A percentile compares a stretch with the other conserved stretches of the same genome.
phyloP scores from a whole-genome alignment of 2,329 filamentous ascomycete species.

The Scedosporium aurantiacum region DNA sequence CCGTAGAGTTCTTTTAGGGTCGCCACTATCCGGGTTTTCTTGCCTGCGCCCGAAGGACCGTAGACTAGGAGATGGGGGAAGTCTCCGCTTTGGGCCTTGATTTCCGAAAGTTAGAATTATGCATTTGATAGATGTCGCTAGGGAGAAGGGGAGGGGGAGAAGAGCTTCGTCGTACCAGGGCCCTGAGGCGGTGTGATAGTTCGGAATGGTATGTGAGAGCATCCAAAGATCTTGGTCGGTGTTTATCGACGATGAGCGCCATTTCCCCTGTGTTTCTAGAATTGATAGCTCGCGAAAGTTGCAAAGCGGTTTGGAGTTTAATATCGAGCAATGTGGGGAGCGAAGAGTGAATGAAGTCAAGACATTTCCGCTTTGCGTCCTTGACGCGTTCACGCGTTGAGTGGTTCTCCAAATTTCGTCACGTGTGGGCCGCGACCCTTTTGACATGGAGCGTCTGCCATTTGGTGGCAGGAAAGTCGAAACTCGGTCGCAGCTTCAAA shows the following conservation, averaged over 20 bases:
- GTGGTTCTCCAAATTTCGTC: slow-evolving; percentile 14
- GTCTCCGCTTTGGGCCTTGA: slow-evolving; percentile 85
- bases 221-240: slow-evolving; percentile 64
- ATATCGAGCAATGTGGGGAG: neutral
- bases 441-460: too few species aligned
- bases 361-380: slow-evolving; percentile 7
- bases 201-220: slow-evolving; percentile 78
- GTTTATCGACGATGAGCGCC: slow-evolving; percentile 63
- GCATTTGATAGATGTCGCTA: neutral
- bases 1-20: slow-evolving; percentile 93
- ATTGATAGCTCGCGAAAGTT: neutral
- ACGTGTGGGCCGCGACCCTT: too few species aligned
- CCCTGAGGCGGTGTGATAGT: slow-evolving; percentile 74
- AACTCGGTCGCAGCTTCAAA: too few species aligned
- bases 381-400: slow-evolving; percentile 28
- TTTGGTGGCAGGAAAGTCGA: too few species aligned
- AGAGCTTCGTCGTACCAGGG: slow-evolving; percentile 51
- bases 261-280: slow-evolving; percentile 24
- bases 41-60: slow-evolving; percentile 89
- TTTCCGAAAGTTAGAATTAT: slow-evolving; percentile 3
- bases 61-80: slow-evolving; percentile 97
- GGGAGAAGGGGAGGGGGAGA: neutral
- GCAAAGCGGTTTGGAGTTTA: neutral
- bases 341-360: slow-evolving; percentile 1
- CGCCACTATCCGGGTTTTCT: slow-evolving; percentile 93